Percentiles rank a stretch among this genome's conserved stretches.
These are phyloP conservation scores for Spathaspora hagerdaliae DNA, from an alignment of 805 yeast species.

Conservation along the genomic window DNA sequence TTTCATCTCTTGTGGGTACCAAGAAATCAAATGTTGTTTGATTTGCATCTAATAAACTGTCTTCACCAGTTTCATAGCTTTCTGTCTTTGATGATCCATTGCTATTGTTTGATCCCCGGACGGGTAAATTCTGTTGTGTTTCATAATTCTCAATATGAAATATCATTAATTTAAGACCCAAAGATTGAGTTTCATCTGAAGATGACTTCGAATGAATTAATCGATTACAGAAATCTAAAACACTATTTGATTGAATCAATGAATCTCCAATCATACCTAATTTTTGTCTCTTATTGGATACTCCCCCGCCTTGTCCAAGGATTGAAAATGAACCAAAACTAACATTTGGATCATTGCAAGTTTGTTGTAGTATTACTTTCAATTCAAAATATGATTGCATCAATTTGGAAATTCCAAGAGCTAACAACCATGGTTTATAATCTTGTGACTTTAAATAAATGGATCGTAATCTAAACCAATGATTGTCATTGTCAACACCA, in stretches of 20 bases:
- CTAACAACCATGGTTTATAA: conserved; percentile 38
- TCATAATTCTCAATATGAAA: conserved; percentile 13
- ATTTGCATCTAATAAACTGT: background rate
- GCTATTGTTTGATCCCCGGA: background rate
- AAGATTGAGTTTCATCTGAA: conserved; percentile 8
- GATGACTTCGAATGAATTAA: conserved; percentile 15
- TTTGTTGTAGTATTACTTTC: conserved; percentile 7
- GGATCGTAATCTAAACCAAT: conserved; percentile 24
- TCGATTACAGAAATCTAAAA: conserved; percentile 20
- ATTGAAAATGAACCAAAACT: conserved; percentile 8
- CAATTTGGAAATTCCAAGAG: conserved; percentile 30
- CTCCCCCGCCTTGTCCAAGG: background rate
- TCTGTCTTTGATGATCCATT: background rate
- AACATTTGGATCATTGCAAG: conserved; percentile 1
- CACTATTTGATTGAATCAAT: conserved; percentile 13
- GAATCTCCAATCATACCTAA: conserved; percentile 16
- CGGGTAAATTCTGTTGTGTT: background rate
- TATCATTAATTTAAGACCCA: conserved; percentile 14
- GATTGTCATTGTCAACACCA: background rate
- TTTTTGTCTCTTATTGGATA: conserved; percentile 23
- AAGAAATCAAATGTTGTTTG: conserved; percentile 6
- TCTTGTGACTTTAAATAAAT: conserved; percentile 16
- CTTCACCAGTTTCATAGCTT: background rate
- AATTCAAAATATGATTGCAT: conserved; percentile 26
- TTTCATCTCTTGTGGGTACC: conserved; percentile 4